Evolutionary conservation across 2,329 filamentous ascomycete genomes (phyloP).

Genomic region (Fusarium tuaranense): DNA sequence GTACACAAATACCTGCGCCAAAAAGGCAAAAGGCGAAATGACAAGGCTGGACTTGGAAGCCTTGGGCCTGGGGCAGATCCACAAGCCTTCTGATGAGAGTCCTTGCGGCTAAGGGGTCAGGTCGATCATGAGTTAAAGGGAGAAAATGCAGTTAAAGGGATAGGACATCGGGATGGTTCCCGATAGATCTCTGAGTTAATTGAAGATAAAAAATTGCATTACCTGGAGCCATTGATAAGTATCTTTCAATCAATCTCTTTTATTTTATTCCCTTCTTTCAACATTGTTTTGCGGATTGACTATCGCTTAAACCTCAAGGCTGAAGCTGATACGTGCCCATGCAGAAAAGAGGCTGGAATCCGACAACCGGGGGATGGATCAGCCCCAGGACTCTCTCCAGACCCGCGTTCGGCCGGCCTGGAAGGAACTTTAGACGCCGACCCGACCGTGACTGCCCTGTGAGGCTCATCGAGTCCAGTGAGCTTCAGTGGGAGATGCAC

Average conservation of each 20-base stretch:
- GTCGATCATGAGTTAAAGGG: slow-evolving; percentile 24
- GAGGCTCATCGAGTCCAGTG: slow-evolving; percentile 33
- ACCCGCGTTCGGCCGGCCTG: slow-evolving; percentile 5
- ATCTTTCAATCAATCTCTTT: background rate
- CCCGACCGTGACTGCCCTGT: slow-evolving; percentile 26
- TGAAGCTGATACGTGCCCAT: slow-evolving; percentile 28
- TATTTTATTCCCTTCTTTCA: background rate
- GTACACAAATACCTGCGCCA: slow-evolving; percentile 26
- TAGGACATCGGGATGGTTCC: background rate
- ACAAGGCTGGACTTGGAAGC: slow-evolving; percentile 34
- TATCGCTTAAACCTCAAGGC: background rate
- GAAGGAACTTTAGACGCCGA: background rate
- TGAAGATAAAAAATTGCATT: background rate
- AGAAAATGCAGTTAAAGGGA: slow-evolving; percentile 20
- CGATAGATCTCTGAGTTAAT: background rate
- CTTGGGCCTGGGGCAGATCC: slow-evolving; percentile 37
- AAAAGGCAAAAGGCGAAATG: slow-evolving; percentile 34
- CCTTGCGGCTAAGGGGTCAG: slow-evolving; percentile 35
- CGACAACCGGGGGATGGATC: slow-evolving; percentile 16
- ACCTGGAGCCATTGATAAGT: background rate
- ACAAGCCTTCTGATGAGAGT: slow-evolving; percentile 22
- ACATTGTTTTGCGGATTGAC: background rate
- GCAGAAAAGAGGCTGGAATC: slow-evolving; percentile 31
- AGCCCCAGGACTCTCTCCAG: slow-evolving; percentile 25
- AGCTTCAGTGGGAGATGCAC: slow-evolving; percentile 15